These are phyloP conservation scores for Diaporthe ilicicola DNA, from an alignment of 2,329 filamentous ascomycete genomes.

Conservation along the genomic window DNA sequence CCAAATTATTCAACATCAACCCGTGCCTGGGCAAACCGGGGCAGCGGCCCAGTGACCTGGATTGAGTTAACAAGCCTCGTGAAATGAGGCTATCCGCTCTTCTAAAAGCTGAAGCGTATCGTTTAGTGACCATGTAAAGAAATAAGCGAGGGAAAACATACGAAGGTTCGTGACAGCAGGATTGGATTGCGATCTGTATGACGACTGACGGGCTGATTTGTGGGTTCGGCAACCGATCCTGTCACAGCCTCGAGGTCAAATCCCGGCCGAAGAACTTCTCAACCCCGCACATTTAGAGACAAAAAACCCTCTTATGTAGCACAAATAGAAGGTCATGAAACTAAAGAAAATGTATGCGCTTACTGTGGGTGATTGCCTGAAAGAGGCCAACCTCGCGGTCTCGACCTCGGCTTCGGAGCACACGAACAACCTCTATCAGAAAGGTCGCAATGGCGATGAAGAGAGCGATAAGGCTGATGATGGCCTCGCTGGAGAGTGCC, in stretches of 20 bases:
- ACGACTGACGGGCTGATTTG: too few relatives aligned
- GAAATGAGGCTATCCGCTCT: not conserved
- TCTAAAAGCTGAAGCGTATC: not conserved
- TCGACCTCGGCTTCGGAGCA: not conserved
- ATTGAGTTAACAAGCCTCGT: not conserved
- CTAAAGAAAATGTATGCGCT: not conserved
- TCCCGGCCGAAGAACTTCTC: not conserved
- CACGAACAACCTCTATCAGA: not conserved
- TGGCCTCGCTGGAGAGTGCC: not conserved
- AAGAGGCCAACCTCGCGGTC: not conserved
- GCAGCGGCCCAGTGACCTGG: not conserved
- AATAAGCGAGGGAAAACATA: not conserved
- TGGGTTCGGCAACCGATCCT: not conserved
- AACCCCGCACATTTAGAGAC: not conserved
- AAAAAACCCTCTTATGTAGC: not conserved
- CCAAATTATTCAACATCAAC: not conserved
- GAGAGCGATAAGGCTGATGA: not conserved
- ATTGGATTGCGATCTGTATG: not conserved
- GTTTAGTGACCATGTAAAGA: not conserved
- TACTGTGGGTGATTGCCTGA: not conserved
- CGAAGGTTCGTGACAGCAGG: not conserved
- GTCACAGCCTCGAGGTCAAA: not conserved
- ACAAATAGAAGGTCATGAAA: not conserved
- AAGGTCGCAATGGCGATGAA: not conserved
- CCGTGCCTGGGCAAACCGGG: too few relatives aligned